Evolutionary conservation across 129 eudicot species (phyloP).

Genomic region (Helichrysum umbraculigerum): DNA sequence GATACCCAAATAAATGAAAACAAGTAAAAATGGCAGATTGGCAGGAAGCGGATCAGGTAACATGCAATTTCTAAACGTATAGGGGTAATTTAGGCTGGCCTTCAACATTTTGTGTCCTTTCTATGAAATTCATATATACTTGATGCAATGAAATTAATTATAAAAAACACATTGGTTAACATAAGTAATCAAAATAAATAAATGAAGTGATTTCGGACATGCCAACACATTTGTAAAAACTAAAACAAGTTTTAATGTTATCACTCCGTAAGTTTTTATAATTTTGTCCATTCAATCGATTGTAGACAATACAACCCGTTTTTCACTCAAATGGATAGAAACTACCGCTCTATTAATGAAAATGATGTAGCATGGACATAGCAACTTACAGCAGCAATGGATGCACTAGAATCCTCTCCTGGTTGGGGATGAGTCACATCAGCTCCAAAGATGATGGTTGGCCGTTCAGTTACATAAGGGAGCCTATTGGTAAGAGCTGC

Average conservation of each 20-base stretch:
- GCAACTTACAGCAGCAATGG: slow-evolving; percentile 77
- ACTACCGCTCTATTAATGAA: background rate
- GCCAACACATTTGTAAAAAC: no score
- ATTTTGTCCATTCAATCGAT: background rate
- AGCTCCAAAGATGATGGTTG: slow-evolving; percentile 85
- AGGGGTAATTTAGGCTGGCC: no score
- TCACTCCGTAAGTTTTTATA: no score
- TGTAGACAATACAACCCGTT: background rate
- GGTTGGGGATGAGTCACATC: slow-evolving; percentile 93
- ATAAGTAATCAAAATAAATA: background rate
- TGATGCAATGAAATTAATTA: background rate
- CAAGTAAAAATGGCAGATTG: background rate
- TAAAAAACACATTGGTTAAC: background rate
- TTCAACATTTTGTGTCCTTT: no score
- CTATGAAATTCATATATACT: no score
- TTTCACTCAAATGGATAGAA: background rate
- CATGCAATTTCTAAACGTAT: background rate
- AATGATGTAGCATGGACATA: background rate
- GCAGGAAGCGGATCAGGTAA: no score
- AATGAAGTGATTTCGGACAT: background rate
- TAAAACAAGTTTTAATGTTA: no score
- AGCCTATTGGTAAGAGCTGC: slow-evolving; percentile 33
- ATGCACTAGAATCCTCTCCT: slow-evolving; percentile 85
- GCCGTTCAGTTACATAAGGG: slow-evolving; percentile 53
- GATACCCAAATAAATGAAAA: background rate